Evolutionary conservation across 2,329 filamentous ascomycete genomes (phyloP).

Genomic region (Scorias spongiosa): DNA sequence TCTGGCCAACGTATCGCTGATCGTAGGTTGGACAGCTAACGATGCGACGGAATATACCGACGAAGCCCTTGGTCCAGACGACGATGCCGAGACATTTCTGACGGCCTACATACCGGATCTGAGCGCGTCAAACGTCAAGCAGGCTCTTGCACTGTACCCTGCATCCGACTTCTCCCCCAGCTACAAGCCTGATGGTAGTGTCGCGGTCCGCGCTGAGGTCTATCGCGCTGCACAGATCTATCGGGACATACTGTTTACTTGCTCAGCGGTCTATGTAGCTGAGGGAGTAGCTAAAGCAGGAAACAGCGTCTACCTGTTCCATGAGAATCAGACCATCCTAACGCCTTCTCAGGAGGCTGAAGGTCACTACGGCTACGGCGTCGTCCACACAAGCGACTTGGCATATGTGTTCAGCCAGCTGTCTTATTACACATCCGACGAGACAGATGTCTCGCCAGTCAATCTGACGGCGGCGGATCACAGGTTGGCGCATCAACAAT

Average conservation of each 20-base stretch:
- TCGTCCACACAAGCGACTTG: conserved; percentile 38
- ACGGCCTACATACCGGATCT: too few species aligned
- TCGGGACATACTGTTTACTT: conserved; percentile 37
- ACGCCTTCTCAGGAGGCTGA: conserved; percentile 25
- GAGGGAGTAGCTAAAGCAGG: conserved; percentile 23
- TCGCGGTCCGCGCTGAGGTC: conserved; percentile 31
- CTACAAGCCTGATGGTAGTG: conserved; percentile 10
- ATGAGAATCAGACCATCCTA: conserved; percentile 41
- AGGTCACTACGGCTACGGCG: conserved; percentile 27
- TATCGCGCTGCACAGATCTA: conserved; percentile 36
- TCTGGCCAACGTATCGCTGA: conserved; percentile 25
- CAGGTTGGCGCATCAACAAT: too few species aligned
- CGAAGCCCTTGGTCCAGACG: too few species aligned
- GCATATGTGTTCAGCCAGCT: conserved; percentile 33
- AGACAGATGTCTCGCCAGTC: too few species aligned
- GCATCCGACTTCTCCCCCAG: conserved; percentile 27
- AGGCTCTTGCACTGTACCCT: conserved; percentile 16
- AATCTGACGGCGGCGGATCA: too few species aligned
- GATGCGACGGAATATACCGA: conserved; percentile 18
- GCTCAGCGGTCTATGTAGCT: conserved; percentile 31
- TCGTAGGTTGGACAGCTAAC: conserved; percentile 29
- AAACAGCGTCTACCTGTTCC: conserved; percentile 33
- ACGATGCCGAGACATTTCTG: too few species aligned
- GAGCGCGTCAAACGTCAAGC: too few species aligned
- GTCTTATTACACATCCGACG: conserved; percentile 21